These are phyloP conservation scores for Serendipita sp. DNA, from an alignment of 768 basidiomycete species.

Conservation along the genomic window DNA sequence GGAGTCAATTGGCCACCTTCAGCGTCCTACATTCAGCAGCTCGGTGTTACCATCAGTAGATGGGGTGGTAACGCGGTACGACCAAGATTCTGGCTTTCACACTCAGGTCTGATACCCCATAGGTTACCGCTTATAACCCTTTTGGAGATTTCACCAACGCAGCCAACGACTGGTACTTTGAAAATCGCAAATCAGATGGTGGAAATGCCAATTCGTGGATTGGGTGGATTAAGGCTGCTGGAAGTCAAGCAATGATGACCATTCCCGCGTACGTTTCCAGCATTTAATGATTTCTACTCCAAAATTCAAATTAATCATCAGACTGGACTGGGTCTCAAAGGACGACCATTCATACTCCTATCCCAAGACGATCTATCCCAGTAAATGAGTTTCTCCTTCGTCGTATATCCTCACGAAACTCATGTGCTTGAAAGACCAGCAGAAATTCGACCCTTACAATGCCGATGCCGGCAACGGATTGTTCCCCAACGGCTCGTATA, in stretches of 20 bases:
- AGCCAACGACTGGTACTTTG: conserved; percentile 40
- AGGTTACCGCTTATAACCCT: conserved; percentile 39
- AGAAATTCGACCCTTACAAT: conserved; percentile 30
- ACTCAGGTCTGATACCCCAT: conserved; percentile 17
- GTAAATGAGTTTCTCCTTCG: conserved; percentile 16
- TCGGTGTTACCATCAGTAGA: conserved; percentile 33
- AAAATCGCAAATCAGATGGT: conserved; percentile 29
- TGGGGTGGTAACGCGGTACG: conserved; percentile 28
- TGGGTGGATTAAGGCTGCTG: conserved; percentile 30
- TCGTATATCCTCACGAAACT: neutral
- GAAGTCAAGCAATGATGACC: conserved; percentile 28
- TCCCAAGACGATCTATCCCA: conserved; percentile 27
- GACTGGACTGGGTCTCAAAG: conserved; percentile 41
- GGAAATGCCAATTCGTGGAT: conserved; percentile 31
- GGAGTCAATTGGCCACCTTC: conserved; percentile 39
- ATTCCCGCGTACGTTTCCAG: conserved; percentile 33
- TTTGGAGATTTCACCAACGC: conserved; percentile 35
- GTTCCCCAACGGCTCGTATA: conserved; percentile 30
- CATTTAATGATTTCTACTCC: neutral
- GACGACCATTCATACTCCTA: conserved; percentile 38
- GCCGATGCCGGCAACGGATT: conserved; percentile 33
- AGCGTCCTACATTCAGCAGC: conserved; percentile 28
- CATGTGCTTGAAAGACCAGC: conserved; percentile 22
- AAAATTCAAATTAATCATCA: conserved; percentile 12
- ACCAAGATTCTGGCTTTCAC: neutral